phyloP scores from a whole-genome alignment of 1,284 basidiomycete genomes.

The Cryptococcus sp. region DNA sequence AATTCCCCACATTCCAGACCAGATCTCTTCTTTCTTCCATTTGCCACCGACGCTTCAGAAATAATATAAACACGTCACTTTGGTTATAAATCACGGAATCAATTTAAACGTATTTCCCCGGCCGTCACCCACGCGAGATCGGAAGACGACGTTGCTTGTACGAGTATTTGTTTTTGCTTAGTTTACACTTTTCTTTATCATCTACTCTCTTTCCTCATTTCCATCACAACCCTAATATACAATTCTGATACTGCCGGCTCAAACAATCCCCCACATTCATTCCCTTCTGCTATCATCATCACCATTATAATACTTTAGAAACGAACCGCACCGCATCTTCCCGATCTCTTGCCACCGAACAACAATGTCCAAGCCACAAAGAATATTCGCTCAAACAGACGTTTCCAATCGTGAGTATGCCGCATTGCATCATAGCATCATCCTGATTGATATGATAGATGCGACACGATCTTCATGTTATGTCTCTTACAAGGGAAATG shows the following conservation, averaged over 20 bases:
- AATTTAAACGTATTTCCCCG: too few relatives aligned
- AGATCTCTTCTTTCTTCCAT: too few relatives aligned
- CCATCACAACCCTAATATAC: not conserved
- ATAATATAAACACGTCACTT: too few relatives aligned
- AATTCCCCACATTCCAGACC: too few relatives aligned
- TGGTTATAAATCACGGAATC: too few relatives aligned
- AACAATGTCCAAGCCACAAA: constrained; percentile 1
- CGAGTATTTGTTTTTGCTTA: not conserved
- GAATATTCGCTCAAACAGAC: constrained; percentile 7
- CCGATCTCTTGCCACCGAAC: not conserved
- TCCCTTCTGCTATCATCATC: not conserved
- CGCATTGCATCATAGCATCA: not conserved
- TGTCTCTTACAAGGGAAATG: constrained; percentile 48
- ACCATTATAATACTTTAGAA: not conserved
- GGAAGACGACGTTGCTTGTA: too few relatives aligned
- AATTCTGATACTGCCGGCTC: not conserved
- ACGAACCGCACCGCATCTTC: not conserved
- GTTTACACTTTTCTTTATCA: not conserved
- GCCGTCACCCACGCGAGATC: too few relatives aligned
- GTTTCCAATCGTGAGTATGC: constrained; percentile 1
- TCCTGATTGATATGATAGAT: constrained; percentile 22
- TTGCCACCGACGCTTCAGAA: too few relatives aligned
- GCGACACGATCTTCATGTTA: constrained; percentile 33
- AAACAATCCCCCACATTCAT: not conserved
- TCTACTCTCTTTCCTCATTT: not conserved